Base-by-base conservation (phyloP, 495 filamentous ascomycete genomes). In the Aspergillus avenaceus region DNA sequence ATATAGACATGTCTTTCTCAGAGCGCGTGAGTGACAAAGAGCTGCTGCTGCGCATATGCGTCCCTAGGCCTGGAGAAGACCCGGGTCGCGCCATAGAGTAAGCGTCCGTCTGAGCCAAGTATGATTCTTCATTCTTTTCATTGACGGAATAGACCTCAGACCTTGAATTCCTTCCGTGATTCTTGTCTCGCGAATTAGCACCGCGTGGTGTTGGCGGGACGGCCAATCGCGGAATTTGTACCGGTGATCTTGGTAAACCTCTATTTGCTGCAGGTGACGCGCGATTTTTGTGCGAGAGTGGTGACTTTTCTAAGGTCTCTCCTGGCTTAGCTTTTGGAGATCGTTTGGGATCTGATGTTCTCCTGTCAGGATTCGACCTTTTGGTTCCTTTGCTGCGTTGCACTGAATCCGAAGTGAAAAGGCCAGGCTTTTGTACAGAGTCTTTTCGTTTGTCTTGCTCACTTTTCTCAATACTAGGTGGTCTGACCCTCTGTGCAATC, bases 61-160 rank as follows among this genome's bases (percentile, higher is more conserved):
- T 66, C 49, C 74, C 63, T 18, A 68, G 61, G 13, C 66, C 52
- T 11, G 65, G 64, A 13, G 80, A 73, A 14, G 80, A 82, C 3
- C 71, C 67, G 4, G 80, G 71, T 11, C 73, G 72, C n/a, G 62
- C 63, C 19, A 58, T 60, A 2, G 84, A 82, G 47, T 79, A 81
- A 0, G 81, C 73, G 59, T 86, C 83, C 0, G 80, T 81, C 43
- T 82, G 73, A 5, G 81, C 78, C 5, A 84, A 62, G 11, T 80
- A 62, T 0, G 82, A 84, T 36, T 82, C 80, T 22, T 78, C 70
- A 13, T 75, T 75, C 24, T 67, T 72, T 38, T 83, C 78, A 25
- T 76, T 72, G 8, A 81, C 60, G 2, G 81, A 67, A 26, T 76
- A 78, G 52, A 72, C 74, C 4, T 74, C 77, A 5, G 74, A 47